These are phyloP conservation scores for Cytospora schulzeri DNA, from an alignment of 2,329 filamentous ascomycete genomes.

Conservation along the genomic window DNA sequence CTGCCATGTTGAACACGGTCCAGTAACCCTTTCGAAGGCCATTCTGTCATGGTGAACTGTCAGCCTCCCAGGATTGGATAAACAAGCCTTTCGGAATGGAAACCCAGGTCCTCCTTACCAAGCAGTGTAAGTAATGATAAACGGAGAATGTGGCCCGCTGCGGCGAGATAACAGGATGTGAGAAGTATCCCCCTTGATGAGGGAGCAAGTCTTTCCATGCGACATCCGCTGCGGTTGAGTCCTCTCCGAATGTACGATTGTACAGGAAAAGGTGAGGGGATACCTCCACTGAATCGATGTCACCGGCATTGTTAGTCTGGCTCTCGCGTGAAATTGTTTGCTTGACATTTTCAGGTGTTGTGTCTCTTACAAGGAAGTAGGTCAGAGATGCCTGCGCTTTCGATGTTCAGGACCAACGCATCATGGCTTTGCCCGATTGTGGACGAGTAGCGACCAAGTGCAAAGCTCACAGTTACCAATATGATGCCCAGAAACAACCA, in stretches of 20 bases:
- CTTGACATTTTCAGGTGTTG: too few relatives aligned
- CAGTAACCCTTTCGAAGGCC: neutral
- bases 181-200: neutral
- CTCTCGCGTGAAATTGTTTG: too few relatives aligned
- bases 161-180: neutral
- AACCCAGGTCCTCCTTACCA: neutral
- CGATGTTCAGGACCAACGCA: too few relatives aligned
- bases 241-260: neutral
- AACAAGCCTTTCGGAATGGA: too few relatives aligned
- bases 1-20: neutral
- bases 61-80: neutral
- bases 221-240: neutral
- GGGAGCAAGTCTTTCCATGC: neutral
- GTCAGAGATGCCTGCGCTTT: too few relatives aligned
- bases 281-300: too few relatives aligned
- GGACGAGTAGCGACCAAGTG: too few relatives aligned
- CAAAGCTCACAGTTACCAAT: too few relatives aligned
- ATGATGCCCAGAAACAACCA: too few relatives aligned
- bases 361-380: too few relatives aligned
- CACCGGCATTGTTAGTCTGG: too few relatives aligned
- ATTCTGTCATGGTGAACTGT: neutral
- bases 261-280: neutral
- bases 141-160: neutral
- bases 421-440: too few relatives aligned
- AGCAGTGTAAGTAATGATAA: neutral